phyloP scores from a whole-genome alignment of 169 alveolate genomes.

The Amoebophrya sp. region DNA sequence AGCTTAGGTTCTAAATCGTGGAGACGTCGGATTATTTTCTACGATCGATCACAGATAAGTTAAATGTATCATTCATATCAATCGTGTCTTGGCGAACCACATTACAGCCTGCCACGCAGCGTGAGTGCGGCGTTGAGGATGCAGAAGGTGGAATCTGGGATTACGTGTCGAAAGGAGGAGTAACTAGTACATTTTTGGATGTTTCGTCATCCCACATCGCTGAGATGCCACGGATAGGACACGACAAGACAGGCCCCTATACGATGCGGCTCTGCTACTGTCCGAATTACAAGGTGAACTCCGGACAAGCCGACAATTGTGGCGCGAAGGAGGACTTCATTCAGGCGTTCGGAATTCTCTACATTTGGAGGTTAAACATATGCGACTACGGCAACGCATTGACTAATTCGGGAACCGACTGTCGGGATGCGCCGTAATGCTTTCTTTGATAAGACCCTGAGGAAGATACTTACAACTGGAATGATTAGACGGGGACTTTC shows the following conservation, averaged over 20 bases:
- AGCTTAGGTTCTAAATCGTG: not conserved
- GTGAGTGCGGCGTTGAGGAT: not conserved
- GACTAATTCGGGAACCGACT: not conserved
- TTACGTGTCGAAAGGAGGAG: not conserved
- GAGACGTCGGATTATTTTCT: not conserved
- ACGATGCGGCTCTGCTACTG: constrained; percentile 8
- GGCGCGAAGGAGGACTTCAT: not conserved
- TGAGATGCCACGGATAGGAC: not conserved
- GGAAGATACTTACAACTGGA: no score
- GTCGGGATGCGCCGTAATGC: not conserved
- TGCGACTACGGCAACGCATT: not conserved
- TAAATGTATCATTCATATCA: no score
- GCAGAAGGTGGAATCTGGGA: constrained; percentile 5
- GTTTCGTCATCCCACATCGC: not conserved
- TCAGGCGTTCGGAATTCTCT: not conserved
- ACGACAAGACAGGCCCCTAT: not conserved
- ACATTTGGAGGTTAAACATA: not conserved
- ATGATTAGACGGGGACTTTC: no score
- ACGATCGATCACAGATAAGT: not conserved
- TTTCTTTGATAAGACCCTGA: no score
- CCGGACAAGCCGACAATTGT: not conserved
- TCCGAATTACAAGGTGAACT: not conserved
- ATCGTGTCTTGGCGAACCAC: no score
- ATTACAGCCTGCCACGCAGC: not conserved
- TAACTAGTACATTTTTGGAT: not conserved